Evolutionary conservation across 2,329 filamentous ascomycete genomes (phyloP).

Genomic region (Zelopaecilomyces penicillatus): DNA sequence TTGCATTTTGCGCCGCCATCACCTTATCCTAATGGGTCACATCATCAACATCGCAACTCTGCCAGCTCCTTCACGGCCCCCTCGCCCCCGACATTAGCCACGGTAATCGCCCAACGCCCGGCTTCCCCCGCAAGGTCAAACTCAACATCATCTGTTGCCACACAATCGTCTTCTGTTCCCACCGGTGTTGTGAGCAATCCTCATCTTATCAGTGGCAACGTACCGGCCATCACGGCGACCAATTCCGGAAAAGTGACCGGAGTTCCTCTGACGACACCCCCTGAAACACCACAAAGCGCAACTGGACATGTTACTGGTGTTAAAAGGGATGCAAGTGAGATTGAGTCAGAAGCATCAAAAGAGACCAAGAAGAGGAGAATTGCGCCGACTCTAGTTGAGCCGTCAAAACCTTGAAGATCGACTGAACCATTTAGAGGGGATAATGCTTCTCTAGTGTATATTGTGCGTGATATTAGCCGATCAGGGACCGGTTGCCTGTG

Average conservation of each 20-base stretch:
- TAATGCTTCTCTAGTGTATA: too few relatives aligned
- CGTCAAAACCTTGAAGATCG: neutral
- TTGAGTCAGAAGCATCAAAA: conserved; percentile 43
- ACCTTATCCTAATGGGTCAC: conserved; percentile 40
- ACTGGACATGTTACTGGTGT: conserved; percentile 29
- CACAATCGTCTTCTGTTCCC: conserved; percentile 43
- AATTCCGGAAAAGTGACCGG: conserved; percentile 55
- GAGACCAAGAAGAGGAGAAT: conserved; percentile 62
- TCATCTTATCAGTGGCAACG: conserved; percentile 65
- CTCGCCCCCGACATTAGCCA: conserved; percentile 46
- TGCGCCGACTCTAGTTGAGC: conserved; percentile 53
- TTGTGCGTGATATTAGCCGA: too few relatives aligned
- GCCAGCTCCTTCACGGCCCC: conserved; percentile 49
- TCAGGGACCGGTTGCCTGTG: too few relatives aligned
- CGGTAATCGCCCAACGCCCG: conserved; percentile 56
- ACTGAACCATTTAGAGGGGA: too few relatives aligned
- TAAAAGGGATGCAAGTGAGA: conserved; percentile 50
- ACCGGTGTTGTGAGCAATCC: conserved; percentile 64
- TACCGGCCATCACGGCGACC: conserved; percentile 68
- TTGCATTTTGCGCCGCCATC: conserved; percentile 53
- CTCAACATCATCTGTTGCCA: conserved; percentile 71
- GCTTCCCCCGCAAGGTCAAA: conserved; percentile 79
- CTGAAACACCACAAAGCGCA: conserved; percentile 63
- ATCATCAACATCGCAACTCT: conserved; percentile 51
- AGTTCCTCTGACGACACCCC: conserved; percentile 78